Evolutionary conservation across 257 asterid genomes (phyloP).

Genomic region (Nicotiana attenuata): DNA sequence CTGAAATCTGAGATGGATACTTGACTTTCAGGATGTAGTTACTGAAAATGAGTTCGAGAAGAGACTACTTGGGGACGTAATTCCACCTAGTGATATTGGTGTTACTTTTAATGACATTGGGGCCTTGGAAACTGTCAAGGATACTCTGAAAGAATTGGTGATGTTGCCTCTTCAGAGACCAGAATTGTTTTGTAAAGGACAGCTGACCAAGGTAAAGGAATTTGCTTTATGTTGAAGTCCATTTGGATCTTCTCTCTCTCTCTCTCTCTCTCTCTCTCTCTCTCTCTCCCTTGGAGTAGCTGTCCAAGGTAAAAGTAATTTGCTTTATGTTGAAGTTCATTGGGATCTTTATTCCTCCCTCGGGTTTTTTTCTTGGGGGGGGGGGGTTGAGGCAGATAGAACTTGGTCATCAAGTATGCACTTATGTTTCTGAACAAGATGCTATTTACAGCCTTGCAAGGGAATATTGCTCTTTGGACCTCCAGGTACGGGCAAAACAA

Average conservation of each 20-base stretch:
- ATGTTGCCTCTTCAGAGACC: constrained; percentile 91
- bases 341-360: neutral
- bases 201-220: constrained; percentile 64
- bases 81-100: constrained; percentile 84
- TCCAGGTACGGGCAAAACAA: constrained; percentile 89
- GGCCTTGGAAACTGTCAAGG: constrained; percentile 86
- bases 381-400: neutral
- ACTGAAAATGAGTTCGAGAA: constrained; percentile 87
- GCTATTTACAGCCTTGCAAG: constrained; percentile 73
- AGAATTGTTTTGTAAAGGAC: constrained; percentile 82
- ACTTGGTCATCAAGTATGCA: neutral
- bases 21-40: constrained; percentile 64
- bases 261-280: too few relatives aligned
- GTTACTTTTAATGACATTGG: constrained; percentile 87
- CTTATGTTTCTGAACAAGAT: constrained; percentile 16
- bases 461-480: constrained; percentile 95
- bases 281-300: constrained; percentile 9
- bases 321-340: neutral
- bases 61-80: constrained; percentile 73
- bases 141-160: constrained; percentile 86
- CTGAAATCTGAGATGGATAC: constrained; percentile 1
- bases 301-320: constrained; percentile 48
- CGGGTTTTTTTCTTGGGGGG: too few relatives aligned
- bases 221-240: neutral
- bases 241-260: neutral